Conservation (phyloP, 495 filamentous ascomycete genomes). For the Aspergillus kassunensis region DNA sequence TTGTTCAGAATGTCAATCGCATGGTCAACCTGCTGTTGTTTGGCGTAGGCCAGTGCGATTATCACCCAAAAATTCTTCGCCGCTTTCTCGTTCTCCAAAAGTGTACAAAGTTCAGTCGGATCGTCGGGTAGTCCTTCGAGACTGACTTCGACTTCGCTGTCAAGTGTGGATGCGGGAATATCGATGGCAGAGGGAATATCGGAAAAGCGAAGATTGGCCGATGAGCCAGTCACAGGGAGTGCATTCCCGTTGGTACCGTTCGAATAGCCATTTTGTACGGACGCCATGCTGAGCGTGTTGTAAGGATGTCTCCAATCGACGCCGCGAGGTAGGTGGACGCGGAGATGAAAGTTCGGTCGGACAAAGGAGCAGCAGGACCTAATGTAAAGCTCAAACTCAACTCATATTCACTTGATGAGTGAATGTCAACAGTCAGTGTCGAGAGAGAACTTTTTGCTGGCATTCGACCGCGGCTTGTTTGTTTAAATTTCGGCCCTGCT, state of each 20-base stretch:
- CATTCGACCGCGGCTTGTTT: constrained; percentile 1
- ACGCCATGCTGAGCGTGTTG: constrained; percentile 44
- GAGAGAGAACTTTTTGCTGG: not conserved
- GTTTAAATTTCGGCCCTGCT: constrained; percentile 2
- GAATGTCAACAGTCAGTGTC: not conserved
- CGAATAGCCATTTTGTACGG: constrained; percentile 49
- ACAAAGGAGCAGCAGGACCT: constrained; percentile 3
- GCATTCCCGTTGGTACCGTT: constrained; percentile 46
- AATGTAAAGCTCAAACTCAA: constrained; percentile 28
- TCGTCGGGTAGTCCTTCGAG: constrained; percentile 88
- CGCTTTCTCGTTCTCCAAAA: constrained; percentile 88
- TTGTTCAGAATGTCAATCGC: constrained; percentile 91
- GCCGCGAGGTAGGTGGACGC: constrained; percentile 4
- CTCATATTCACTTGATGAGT: constrained; percentile 32
- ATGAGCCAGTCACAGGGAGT: constrained; percentile 17
- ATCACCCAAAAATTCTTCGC: constrained; percentile 91
- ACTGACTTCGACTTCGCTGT: constrained; percentile 89
- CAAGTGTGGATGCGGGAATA: constrained; percentile 77
- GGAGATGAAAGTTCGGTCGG: constrained; percentile 15
- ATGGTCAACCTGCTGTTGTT: constrained; percentile 86
- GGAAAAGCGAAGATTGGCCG: constrained; percentile 61
- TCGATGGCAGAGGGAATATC: constrained; percentile 88
- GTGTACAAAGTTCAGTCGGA: constrained; percentile 88
- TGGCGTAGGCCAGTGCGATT: constrained; percentile 94
- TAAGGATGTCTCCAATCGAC: not conserved